These are phyloP conservation scores for Monosporascus sp. DNA, from an alignment of 2,329 filamentous ascomycete genomes.

Conservation along the genomic window DNA sequence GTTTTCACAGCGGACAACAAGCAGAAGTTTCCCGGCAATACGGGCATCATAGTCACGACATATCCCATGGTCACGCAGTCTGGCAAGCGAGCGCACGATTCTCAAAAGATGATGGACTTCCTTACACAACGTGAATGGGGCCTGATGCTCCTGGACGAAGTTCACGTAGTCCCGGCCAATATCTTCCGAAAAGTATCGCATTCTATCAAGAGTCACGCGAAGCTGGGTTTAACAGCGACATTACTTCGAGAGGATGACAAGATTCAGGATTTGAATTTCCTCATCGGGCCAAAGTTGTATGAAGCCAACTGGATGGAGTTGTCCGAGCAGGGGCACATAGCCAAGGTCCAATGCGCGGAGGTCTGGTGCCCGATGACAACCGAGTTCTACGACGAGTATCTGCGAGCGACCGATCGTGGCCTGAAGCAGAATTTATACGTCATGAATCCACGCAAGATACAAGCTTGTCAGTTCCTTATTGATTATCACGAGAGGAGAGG, in stretches of 20 bases:
- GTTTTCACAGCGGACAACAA: constrained; percentile 95
- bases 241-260: constrained; percentile 96
- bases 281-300: constrained; percentile 95
- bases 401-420: constrained; percentile 41
- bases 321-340: constrained; percentile 93
- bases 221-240: constrained; percentile 90
- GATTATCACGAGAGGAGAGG: constrained; percentile 93
- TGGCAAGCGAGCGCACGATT: constrained; percentile 81
- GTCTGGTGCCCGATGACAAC: constrained; percentile 99
- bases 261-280: constrained; percentile 93
- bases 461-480: constrained; percentile 96
- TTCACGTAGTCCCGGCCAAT: constrained; percentile 94
- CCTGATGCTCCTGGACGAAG: constrained; percentile 93
- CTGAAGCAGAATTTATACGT: constrained; percentile 64
- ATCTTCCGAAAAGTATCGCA: constrained; percentile 95
- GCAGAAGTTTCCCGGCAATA: constrained; percentile 74
- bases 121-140: constrained; percentile 89
- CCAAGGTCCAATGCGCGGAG: constrained; percentile 93
- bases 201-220: constrained; percentile 89
- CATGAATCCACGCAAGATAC: constrained; percentile 97
- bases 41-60: constrained; percentile 94
- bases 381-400: constrained; percentile 94
- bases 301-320: constrained; percentile 99
- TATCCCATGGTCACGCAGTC: constrained; percentile 99
- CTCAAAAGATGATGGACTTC: constrained; percentile 97